Evolutionary conservation across 208 protist genomes (phyloP).

Genomic region (Trypanosoma cruzi): DNA sequence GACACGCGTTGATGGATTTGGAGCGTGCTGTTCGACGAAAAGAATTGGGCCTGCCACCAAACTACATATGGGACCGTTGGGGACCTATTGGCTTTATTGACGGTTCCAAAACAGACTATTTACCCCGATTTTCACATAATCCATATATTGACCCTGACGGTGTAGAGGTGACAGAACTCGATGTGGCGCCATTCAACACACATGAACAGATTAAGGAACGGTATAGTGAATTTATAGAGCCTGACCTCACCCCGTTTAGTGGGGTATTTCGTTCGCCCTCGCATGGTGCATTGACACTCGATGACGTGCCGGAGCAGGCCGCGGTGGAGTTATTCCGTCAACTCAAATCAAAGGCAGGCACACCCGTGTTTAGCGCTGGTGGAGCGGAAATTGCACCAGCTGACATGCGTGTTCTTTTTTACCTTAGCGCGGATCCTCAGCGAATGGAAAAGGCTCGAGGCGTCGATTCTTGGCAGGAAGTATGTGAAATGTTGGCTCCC

Average conservation of each 20-base stretch:
- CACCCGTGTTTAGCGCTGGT: slow-evolving; percentile 33
- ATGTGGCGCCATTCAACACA: slow-evolving; percentile 88
- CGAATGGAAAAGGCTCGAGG: slow-evolving; percentile 35
- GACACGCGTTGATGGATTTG: slow-evolving; percentile 89
- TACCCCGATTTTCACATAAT: slow-evolving; percentile 89
- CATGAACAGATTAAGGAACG: slow-evolving; percentile 89
- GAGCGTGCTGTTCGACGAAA: slow-evolving; percentile 83
- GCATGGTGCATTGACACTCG: slow-evolving; percentile 73
- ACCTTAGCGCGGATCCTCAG: slow-evolving; percentile 57
- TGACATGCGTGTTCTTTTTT: slow-evolving; percentile 81
- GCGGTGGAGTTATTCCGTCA: slow-evolving; percentile 55
- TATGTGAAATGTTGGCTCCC: slow-evolving; percentile 46
- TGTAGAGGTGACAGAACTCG: slow-evolving; percentile 88
- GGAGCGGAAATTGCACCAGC: slow-evolving; percentile 46
- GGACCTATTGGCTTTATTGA: slow-evolving; percentile 92
- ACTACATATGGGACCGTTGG: slow-evolving; percentile 92
- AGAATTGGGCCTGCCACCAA: slow-evolving; percentile 82
- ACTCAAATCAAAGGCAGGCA: slow-evolving; percentile 49
- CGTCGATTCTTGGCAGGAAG: slow-evolving; percentile 62
- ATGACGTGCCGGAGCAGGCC: slow-evolving; percentile 59
- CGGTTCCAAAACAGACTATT: slow-evolving; percentile 73
- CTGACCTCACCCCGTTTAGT: slow-evolving; percentile 59
- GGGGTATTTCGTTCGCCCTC: slow-evolving; percentile 63
- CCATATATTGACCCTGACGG: slow-evolving; percentile 90
- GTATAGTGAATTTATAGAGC: slow-evolving; percentile 86